phyloP scores from a whole-genome alignment of 345 rosid species.

The Fremontodendron californicum region DNA sequence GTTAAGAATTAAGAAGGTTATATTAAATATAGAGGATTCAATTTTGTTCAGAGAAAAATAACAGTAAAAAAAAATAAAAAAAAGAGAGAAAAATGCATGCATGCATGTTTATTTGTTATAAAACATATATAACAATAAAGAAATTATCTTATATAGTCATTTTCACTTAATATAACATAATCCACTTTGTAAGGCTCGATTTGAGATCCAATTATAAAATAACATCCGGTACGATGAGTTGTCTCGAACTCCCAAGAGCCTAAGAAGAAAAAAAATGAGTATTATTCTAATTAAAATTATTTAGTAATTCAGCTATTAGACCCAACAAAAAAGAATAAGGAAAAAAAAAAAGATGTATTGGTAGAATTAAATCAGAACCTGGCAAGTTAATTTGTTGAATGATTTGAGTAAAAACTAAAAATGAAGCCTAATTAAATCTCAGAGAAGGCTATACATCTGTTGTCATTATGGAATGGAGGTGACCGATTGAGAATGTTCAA shows the following conservation, averaged over 20 bases:
- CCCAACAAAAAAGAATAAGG: too few species aligned
- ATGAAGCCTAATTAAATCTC: conserved; percentile 3
- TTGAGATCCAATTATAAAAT: too few species aligned
- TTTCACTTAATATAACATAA: too few species aligned
- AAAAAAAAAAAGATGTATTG: too few species aligned
- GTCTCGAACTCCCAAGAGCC: too few species aligned
- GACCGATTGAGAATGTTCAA: conserved; percentile 57
- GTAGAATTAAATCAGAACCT: not conserved
- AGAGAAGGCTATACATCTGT: conserved; percentile 45
- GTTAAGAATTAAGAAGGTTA: not conserved
- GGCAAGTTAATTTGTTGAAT: not conserved
- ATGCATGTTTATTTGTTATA: not conserved
- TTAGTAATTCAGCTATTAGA: too few species aligned
- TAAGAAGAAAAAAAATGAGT: too few species aligned
- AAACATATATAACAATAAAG: not conserved
- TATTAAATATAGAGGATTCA: not conserved
- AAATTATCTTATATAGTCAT: not conserved
- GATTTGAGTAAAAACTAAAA: not conserved
- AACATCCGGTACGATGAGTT: too few species aligned
- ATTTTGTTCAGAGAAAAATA: not conserved
- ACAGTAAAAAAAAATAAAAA: too few species aligned
- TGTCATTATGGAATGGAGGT: conserved; percentile 38
- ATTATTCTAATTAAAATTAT: too few species aligned
- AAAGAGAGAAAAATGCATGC: not conserved
- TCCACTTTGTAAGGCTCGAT: too few species aligned